Percentiles rank a stretch among this genome's conserved stretches.
These are phyloP conservation scores for Laburnicola sp. DNA, from an alignment of 2,329 filamentous ascomycete species.

Conservation along the genomic window DNA sequence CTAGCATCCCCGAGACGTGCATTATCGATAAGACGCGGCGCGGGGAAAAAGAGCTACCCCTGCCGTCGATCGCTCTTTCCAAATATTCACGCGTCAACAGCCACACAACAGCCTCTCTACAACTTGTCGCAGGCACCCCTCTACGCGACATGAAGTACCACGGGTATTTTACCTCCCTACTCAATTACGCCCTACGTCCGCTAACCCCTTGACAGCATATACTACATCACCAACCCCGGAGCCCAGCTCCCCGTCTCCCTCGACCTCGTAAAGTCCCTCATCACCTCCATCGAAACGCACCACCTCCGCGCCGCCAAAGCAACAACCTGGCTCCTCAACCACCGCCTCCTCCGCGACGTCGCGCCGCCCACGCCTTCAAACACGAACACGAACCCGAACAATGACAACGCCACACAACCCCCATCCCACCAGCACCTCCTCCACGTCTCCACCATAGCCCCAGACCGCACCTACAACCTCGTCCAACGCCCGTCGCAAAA, in stretches of 20 bases:
- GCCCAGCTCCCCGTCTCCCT: slow-evolving; percentile 29
- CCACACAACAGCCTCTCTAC: neutral
- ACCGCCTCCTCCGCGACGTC: slow-evolving; percentile 40
- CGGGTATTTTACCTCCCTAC: slow-evolving; percentile 12
- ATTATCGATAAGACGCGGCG: slow-evolving; percentile 10
- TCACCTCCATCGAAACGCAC: slow-evolving; percentile 33
- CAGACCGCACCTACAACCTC: slow-evolving; percentile 28
- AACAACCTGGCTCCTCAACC: slow-evolving; percentile 34
- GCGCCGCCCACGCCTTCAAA: slow-evolving; percentile 16
- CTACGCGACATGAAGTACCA: slow-evolving; percentile 22
- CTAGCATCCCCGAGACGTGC: slow-evolving; percentile 6
- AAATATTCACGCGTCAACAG: neutral
- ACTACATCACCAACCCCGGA: slow-evolving; percentile 36
- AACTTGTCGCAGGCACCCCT: neutral
- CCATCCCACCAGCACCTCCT: slow-evolving; percentile 38
- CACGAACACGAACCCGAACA: slow-evolving; percentile 3
- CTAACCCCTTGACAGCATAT: slow-evolving; percentile 28
- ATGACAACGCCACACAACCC: slow-evolving; percentile 19
- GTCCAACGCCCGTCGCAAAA: slow-evolving; percentile 23
- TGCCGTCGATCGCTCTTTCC: neutral
- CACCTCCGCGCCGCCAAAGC: slow-evolving; percentile 23
- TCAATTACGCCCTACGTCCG: neutral
- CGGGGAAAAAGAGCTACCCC: slow-evolving; percentile 4
- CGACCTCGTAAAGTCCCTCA: slow-evolving; percentile 24
- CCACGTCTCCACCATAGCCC: slow-evolving; percentile 27